Evolutionary conservation across 1,284 basidiomycete genomes (phyloP).

Genomic region (Ganoderma meredithae): DNA sequence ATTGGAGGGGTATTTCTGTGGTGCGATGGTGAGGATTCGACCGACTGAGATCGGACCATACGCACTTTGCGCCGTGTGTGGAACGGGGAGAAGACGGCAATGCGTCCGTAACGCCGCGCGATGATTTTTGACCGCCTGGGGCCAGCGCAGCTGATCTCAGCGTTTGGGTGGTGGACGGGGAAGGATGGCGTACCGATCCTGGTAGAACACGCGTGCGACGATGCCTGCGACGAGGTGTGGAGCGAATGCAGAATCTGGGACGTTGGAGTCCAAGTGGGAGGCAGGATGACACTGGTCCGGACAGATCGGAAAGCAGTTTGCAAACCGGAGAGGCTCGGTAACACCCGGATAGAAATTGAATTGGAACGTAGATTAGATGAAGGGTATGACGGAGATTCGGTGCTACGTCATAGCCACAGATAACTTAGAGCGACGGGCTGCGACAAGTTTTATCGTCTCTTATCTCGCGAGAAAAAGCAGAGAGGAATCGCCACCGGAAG

Average conservation of each 20-base stretch:
- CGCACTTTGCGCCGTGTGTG: neutral
- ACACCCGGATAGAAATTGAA: neutral
- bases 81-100: neutral
- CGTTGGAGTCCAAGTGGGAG: neutral
- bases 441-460: neutral
- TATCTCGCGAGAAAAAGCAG: neutral
- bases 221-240: neutral
- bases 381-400: neutral
- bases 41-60: constrained; percentile 9
- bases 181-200: neutral
- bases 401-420: neutral
- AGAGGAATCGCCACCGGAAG: neutral
- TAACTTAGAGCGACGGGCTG: too few relatives aligned
- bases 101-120: neutral
- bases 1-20: constrained; percentile 10
- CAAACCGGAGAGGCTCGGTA: neutral
- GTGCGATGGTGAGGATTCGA: constrained; percentile 6
- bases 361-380: neutral
- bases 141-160: neutral
- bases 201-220: neutral
- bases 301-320: constrained; percentile 1
- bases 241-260: neutral
- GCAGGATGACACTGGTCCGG: neutral
- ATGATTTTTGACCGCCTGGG: neutral
- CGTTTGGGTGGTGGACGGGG: neutral